Conservation (phyloP, 176 grass and related monocot genomes). For the Secale cereale region DNA sequence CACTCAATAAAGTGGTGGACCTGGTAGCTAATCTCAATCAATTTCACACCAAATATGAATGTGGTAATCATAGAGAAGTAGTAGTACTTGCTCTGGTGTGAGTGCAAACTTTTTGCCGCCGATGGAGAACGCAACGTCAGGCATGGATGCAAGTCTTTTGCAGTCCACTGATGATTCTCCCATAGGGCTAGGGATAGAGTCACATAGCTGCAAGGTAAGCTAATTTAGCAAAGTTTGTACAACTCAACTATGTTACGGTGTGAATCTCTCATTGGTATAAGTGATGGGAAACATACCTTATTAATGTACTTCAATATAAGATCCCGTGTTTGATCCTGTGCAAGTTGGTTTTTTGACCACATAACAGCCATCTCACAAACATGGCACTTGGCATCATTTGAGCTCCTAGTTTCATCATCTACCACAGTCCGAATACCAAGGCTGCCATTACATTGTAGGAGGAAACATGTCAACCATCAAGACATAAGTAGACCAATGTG, state of each 20-base stretch:
- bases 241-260: not conserved
- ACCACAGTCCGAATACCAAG: slow-evolving; percentile 64
- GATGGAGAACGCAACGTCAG: slow-evolving; percentile 65
- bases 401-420: slow-evolving; percentile 24
- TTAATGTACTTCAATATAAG: slow-evolving; percentile 55
- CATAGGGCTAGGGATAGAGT: slow-evolving; percentile 65
- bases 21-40: not conserved
- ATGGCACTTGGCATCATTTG: slow-evolving; percentile 51
- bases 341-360: slow-evolving; percentile 78
- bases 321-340: slow-evolving; percentile 58
- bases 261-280: not conserved
- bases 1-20: not conserved
- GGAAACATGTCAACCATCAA: slow-evolving; percentile 6
- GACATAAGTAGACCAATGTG: not conserved
- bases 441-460: slow-evolving; percentile 33
- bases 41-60: not conserved
- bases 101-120: slow-evolving; percentile 72
- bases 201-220: slow-evolving; percentile 62
- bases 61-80: not conserved
- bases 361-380: slow-evolving; percentile 67
- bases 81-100: slow-evolving; percentile 65
- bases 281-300: slow-evolving; percentile 35
- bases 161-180: slow-evolving; percentile 84
- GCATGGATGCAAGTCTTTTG: slow-evolving; percentile 55
- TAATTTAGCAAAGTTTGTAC: not conserved